Evolutionary conservation across 192 early-diverging fungal species (phyloP), one percentile per base, ranked within the genome.

Genomic region (Linnemannia elongata): DNA sequence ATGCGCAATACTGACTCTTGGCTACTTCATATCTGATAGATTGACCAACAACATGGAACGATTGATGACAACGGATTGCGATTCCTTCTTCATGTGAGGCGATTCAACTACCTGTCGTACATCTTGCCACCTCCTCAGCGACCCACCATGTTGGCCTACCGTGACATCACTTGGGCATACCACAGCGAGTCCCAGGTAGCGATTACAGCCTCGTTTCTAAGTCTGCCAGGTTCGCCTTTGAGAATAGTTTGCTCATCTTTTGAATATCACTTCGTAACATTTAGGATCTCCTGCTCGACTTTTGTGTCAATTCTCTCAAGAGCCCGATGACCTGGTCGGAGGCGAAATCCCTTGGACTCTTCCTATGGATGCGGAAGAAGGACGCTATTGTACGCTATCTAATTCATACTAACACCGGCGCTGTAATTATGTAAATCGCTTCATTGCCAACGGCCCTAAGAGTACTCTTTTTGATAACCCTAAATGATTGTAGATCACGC

Each of bases 121-220:
- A 92, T 85, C 83, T 81, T 94, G 76, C 84, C 93, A 72, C 85
- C 88, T n/a, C 82, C 76, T 6, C 90, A 92, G 41, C 88, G 90
- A 3, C 70, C 82, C 12, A 77, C 71, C 4, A 92, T 89, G 80
- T 85, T 94, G 36, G 85, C 85, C 24, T 93, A 92, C 57, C 89
- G 96, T 47, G 97, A 98, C 75, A 93, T 94, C 73, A 82, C 85
- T 72, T 99, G 96, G 96, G 98, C 95, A 6, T 91, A 94, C 44
- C 96, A 96, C 81, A 97, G 96, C 89, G 95, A 96, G 77, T 98
- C 97, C 10, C 98, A 99, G 90, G 95, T 93, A 89, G 77, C 52
- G 18, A 49, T 22, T 49, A 36, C 1, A 30, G 2, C 1, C 13
- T 15, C 20, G 4, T 30, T 63, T 6, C 18, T 33, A 5, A 47